Conservation (phyloP, 106 monocot species). For the Allium cepa region DNA sequence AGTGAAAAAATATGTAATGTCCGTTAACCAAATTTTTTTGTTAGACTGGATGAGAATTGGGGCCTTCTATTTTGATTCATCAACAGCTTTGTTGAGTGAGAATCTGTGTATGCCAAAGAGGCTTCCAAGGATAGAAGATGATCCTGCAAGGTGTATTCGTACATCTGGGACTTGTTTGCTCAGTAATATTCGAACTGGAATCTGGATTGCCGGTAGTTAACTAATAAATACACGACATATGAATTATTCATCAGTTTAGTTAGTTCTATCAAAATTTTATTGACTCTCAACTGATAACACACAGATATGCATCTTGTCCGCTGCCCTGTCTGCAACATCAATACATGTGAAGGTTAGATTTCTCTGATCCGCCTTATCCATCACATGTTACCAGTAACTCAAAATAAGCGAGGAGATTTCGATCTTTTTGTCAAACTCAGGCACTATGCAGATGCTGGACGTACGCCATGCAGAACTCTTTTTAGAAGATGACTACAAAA, state of each 20-base stretch:
- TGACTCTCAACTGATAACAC: not conserved
- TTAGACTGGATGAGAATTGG: conserved; percentile 78
- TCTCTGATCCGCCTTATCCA: no score
- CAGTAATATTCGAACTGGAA: conserved; percentile 32
- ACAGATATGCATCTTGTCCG: conserved; percentile 67
- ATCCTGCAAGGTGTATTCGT: conserved; percentile 18
- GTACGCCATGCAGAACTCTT: conserved; percentile 73
- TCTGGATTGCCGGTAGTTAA: conserved; percentile 47
- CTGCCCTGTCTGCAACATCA: conserved; percentile 66
- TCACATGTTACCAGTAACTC: no score
- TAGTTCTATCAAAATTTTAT: not conserved
- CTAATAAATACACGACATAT: not conserved
- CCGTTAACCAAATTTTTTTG: not conserved
- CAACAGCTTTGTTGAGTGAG: conserved; percentile 41
- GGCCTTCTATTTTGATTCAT: conserved; percentile 51
- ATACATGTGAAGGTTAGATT: conserved; percentile 58
- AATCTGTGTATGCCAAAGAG: conserved; percentile 22
- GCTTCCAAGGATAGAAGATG: conserved; percentile 16
- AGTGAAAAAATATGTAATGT: no score
- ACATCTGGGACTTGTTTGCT: conserved; percentile 34
- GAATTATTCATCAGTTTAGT: not conserved
- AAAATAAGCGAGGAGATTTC: no score
- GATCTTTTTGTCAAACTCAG: conserved; percentile 16
- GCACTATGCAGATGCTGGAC: conserved; percentile 91
- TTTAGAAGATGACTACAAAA: conserved; percentile 52